phyloP scores from a whole-genome alignment of 2,329 filamentous ascomycete genomes.

The Dothiorella sarmentorum region DNA sequence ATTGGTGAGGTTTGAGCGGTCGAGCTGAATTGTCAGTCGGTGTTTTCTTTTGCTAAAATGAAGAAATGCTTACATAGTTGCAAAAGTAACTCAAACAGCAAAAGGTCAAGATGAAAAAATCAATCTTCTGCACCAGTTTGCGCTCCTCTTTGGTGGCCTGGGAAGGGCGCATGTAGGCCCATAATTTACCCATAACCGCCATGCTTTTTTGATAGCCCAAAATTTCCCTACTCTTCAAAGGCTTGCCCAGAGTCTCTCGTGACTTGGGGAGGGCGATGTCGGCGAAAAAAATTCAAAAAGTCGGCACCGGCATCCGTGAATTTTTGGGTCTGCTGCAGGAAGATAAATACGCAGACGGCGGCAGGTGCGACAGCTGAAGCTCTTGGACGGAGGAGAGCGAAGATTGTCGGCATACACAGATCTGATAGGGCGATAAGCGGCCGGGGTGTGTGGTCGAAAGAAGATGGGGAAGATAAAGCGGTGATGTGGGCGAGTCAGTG shows the following conservation, averaged over 20 bases:
- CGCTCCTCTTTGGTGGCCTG: constrained; percentile 38
- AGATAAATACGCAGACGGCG: background rate
- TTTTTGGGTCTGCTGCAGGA: background rate
- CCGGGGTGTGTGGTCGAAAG: constrained; percentile 4
- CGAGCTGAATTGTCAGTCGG: constrained; percentile 28
- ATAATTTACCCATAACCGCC: background rate
- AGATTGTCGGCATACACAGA: background rate
- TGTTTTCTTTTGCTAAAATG: background rate
- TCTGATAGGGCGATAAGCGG: constrained; percentile 12
- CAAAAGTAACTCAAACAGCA: constrained; percentile 52
- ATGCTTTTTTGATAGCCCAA: background rate
- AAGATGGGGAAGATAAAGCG: background rate
- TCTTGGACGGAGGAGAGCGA: background rate
- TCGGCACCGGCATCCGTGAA: constrained; percentile 5
- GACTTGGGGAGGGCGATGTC: background rate
- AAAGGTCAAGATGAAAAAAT: constrained; percentile 63
- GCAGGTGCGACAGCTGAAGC: background rate
- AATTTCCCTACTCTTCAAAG: background rate
- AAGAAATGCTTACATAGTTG: constrained; percentile 26
- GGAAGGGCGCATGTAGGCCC: constrained; percentile 33
- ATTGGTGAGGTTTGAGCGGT: constrained; percentile 42
- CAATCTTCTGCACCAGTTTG: constrained; percentile 55
- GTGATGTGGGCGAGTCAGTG: constrained; percentile 4
- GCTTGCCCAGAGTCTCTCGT: background rate
- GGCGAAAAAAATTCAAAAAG: constrained; percentile 6